Evolutionary conservation across 768 basidiomycete genomes (phyloP).

Genomic region (Tylopilus intermedius): DNA sequence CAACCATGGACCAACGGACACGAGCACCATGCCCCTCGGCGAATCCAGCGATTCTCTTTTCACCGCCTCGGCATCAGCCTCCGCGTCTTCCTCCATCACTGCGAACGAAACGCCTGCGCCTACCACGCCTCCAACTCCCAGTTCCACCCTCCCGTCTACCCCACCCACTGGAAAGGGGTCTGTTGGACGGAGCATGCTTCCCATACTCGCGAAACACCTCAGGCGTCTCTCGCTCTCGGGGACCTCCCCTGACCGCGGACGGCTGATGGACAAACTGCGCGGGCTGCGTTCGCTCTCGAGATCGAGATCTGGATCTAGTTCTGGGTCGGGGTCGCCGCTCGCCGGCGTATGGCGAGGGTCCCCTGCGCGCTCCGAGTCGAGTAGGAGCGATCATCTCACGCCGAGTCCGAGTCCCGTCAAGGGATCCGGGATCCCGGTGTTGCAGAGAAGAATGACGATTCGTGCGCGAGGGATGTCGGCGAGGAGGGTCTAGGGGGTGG

Average conservation of each 20-base stretch:
- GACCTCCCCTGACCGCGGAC: conserved; percentile 20
- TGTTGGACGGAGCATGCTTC: conserved; percentile 27
- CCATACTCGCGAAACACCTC: conserved; percentile 25
- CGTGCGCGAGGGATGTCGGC: conserved; percentile 18
- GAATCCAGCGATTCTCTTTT: conserved; percentile 31
- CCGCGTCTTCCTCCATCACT: conserved; percentile 18
- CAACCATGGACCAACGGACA: background rate
- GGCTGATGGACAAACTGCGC: conserved; percentile 22
- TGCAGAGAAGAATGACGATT: conserved; percentile 28
- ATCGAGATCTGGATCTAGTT: conserved; percentile 1
- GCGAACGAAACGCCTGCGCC: conserved; percentile 21
- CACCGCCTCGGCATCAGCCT: conserved; percentile 17
- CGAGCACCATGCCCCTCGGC: conserved; percentile 9
- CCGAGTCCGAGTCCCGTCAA: conserved; percentile 21
- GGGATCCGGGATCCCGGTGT: conserved; percentile 26
- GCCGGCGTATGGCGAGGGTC: conserved; percentile 13
- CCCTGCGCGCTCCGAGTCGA: conserved; percentile 16
- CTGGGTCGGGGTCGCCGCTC: conserved; percentile 4
- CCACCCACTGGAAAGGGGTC: conserved; percentile 9
- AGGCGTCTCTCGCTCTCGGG: conserved; percentile 20
- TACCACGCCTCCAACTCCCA: conserved; percentile 25
- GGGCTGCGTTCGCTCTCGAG: conserved; percentile 18
- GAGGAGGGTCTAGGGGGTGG: conserved; percentile 11
- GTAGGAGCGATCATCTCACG: conserved; percentile 10
- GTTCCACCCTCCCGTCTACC: conserved; percentile 3